Evolutionary conservation across 257 asterid genomes (phyloP).

Genomic region (Orobanche coerulescens): DNA sequence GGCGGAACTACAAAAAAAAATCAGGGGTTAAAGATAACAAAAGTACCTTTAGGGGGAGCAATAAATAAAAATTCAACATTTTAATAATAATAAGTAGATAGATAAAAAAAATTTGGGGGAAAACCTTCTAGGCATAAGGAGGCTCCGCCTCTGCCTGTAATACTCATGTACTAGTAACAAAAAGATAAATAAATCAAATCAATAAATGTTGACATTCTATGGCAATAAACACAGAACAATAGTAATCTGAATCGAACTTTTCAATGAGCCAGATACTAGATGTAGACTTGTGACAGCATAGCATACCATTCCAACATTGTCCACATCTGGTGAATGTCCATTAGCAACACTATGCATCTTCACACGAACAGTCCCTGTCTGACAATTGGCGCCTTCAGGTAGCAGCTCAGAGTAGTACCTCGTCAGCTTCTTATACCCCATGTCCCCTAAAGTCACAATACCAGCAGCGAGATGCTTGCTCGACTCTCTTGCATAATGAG

Average conservation of each 20-base stretch:
- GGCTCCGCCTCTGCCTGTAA: no score
- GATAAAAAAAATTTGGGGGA: no score
- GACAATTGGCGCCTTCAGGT: constrained; percentile 57
- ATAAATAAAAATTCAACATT: no score
- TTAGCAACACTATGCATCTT: constrained; percentile 44
- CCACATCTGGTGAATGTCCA: constrained; percentile 52
- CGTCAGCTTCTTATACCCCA: constrained; percentile 75
- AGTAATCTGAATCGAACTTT: neutral
- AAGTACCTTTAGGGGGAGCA: no score
- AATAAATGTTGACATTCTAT: neutral
- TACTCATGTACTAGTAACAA: no score
- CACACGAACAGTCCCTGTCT: constrained; percentile 36
- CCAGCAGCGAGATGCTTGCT: constrained; percentile 95
- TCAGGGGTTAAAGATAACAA: no score
- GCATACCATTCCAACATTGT: constrained; percentile 81
- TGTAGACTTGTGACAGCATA: neutral
- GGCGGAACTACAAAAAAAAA: no score
- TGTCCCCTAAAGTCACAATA: constrained; percentile 77
- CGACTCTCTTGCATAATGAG: constrained; percentile 93
- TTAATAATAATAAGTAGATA: no score
- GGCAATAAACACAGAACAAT: neutral
- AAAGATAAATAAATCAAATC: no score
- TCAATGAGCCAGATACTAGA: neutral
- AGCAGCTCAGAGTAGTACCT: constrained; percentile 73
- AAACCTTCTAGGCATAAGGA: no score